A percentile compares a stretch with the other conserved stretches of the same genome.
phyloP scores from a whole-genome alignment of 805 yeast genomes.

The Candida lessepsii region DNA sequence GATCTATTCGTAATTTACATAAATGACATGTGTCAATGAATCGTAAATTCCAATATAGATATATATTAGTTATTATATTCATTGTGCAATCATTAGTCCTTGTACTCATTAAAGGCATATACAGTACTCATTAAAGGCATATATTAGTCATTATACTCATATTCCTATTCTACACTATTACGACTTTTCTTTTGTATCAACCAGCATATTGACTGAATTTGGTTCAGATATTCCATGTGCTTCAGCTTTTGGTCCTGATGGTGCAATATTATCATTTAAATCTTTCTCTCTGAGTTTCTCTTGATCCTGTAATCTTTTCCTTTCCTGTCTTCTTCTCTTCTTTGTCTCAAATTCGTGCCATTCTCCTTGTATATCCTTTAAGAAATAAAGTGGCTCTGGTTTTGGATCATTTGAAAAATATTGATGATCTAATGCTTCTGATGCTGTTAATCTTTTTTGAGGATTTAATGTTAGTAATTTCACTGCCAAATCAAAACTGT shows the following conservation, averaged over 20 bases:
- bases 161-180: neutral
- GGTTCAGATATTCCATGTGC: neutral
- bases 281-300: slow-evolving; percentile 16
- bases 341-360: slow-evolving; percentile 98
- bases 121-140: neutral
- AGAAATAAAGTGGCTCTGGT: slow-evolving; percentile 56
- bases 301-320: slow-evolving; percentile 38
- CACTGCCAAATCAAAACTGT: slow-evolving; percentile 63
- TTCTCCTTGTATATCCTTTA: slow-evolving; percentile 67
- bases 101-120: too few species aligned
- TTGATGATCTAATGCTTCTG: slow-evolving; percentile 59
- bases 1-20: too few species aligned
- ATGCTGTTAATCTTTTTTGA: slow-evolving; percentile 59
- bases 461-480: slow-evolving; percentile 72
- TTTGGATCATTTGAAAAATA: slow-evolving; percentile 72
- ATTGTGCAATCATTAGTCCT: too few species aligned
- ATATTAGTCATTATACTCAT: neutral
- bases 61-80: too few species aligned
- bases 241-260: slow-evolving; percentile 9
- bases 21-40: too few species aligned
- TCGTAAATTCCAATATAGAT: too few species aligned
- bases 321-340: slow-evolving; percentile 57
- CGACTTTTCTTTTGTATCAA: neutral
- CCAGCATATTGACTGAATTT: neutral
- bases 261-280: slow-evolving; percentile 8